Evolutionary conservation across 495 filamentous ascomycete species (phyloP).

Genomic region (Penicillium tannophilum): DNA sequence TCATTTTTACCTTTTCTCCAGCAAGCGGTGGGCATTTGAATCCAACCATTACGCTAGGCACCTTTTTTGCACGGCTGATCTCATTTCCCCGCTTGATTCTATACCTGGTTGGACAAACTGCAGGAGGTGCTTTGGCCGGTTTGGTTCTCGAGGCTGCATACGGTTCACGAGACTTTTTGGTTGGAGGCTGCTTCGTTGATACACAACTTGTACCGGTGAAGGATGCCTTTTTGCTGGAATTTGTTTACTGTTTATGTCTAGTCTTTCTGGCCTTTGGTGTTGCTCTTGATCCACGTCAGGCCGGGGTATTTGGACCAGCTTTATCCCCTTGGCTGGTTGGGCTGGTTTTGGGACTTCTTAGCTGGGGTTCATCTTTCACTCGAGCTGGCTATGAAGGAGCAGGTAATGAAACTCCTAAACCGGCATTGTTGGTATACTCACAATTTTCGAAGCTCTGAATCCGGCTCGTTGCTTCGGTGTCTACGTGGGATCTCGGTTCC

Average conservation of each 20-base stretch:
- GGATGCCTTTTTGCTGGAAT: constrained; percentile 25
- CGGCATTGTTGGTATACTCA: neutral
- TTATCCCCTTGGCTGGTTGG: constrained; percentile 53
- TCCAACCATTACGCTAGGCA: constrained; percentile 46
- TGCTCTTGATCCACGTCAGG: constrained; percentile 56
- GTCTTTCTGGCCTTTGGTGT: constrained; percentile 47
- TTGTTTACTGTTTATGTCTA: constrained; percentile 37
- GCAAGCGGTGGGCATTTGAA: constrained; percentile 50
- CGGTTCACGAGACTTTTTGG: neutral
- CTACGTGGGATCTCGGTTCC: constrained; percentile 23
- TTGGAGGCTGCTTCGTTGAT: neutral
- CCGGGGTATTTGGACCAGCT: constrained; percentile 48
- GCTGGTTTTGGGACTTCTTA: constrained; percentile 43
- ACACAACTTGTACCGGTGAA: neutral
- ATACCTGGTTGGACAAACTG: constrained; percentile 38
- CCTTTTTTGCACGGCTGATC: constrained; percentile 43
- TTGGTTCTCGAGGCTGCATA: constrained; percentile 20
- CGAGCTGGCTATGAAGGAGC: constrained; percentile 43
- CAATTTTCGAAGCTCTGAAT: constrained; percentile 20
- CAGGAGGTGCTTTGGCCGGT: constrained; percentile 40
- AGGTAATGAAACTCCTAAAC: constrained; percentile 11
- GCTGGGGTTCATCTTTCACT: constrained; percentile 42
- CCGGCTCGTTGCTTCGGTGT: constrained; percentile 33
- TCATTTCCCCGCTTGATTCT: constrained; percentile 37
- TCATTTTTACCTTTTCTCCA: constrained; percentile 44